phyloP scores from a whole-genome alignment of 2,329 filamentous ascomycete species.

The Botrytis medusae region DNA sequence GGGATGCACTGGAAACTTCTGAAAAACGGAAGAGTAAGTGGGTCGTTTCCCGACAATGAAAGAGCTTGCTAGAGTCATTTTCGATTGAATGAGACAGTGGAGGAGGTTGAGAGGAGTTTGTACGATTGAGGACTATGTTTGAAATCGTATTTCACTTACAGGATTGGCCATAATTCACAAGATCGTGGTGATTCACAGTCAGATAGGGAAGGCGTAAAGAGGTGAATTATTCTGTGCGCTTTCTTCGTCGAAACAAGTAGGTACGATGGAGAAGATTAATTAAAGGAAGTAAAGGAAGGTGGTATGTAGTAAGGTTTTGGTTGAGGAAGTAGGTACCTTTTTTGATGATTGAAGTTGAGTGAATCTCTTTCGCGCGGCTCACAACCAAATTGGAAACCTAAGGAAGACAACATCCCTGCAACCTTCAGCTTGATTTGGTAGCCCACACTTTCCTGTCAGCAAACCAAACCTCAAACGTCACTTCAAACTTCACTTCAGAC shows the following conservation, averaged over 20 bases:
- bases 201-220: slow-evolving; percentile 18
- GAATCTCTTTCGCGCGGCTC: slow-evolving; percentile 8
- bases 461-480: not conserved
- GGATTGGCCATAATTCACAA: slow-evolving; percentile 23
- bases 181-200: slow-evolving; percentile 8
- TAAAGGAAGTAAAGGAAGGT: slow-evolving; percentile 4
- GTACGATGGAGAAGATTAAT: slow-evolving; percentile 3
- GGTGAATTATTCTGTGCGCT: slow-evolving; percentile 18
- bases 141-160: slow-evolving; percentile 18
- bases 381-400: slow-evolving; percentile 14
- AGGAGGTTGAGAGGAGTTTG: not conserved
- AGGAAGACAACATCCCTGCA: slow-evolving; percentile 15
- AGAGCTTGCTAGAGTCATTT: not conserved
- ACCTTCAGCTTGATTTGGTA: slow-evolving; percentile 9
- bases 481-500: not conserved
- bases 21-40: slow-evolving; percentile 5
- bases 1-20: slow-evolving; percentile 11
- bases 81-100: not conserved
- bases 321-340: slow-evolving; percentile 6
- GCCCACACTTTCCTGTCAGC: not conserved
- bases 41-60: not conserved
- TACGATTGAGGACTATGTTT: not conserved
- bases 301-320: not conserved
- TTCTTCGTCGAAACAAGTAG: not conserved
- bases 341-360: slow-evolving; percentile 7